Evolutionary conservation across 176 grass and related monocot species (phyloP).

Genomic region (Oryza punctata): DNA sequence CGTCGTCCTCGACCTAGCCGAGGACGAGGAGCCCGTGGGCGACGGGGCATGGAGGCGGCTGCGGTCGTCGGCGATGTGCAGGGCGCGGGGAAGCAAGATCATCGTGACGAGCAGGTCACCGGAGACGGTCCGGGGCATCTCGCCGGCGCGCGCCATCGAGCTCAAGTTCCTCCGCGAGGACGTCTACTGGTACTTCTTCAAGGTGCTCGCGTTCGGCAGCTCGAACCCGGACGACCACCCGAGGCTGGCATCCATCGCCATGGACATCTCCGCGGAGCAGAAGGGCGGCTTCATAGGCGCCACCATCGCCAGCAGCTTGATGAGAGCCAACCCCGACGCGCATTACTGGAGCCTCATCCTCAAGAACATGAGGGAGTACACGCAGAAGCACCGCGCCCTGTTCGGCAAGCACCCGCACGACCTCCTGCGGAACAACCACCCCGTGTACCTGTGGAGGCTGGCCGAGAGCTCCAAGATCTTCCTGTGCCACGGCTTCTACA

Average conservation of each 20-base stretch:
- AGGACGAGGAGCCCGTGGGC: neutral
- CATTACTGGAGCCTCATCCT: conserved; percentile 20
- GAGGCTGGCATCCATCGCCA: conserved; percentile 29
- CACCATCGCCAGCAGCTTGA: conserved; percentile 28
- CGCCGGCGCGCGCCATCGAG: neutral
- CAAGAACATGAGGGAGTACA: conserved; percentile 17
- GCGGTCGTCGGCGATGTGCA: neutral
- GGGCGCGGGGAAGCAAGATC: conserved; percentile 22
- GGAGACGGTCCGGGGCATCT: neutral
- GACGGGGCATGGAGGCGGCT: conserved; percentile 20
- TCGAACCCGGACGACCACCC: conserved; percentile 20
- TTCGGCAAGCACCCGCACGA: conserved; percentile 16
- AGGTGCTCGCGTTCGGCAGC: conserved; percentile 36
- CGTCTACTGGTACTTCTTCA: conserved; percentile 48
- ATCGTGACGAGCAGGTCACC: conserved; percentile 20
- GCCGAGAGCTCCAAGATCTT: conserved; percentile 15
- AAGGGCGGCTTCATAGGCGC: conserved; percentile 21
- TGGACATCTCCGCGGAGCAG: conserved; percentile 32
- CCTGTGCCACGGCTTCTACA: conserved; percentile 33
- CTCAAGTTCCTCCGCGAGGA: conserved; percentile 22
- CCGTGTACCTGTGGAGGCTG: conserved; percentile 14
- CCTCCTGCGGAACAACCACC: neutral
- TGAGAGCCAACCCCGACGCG: conserved; percentile 29
- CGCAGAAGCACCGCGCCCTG: conserved; percentile 7
- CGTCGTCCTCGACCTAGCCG: neutral